phyloP scores from a whole-genome alignment of 352 stramenopile species.

The Phytophthora hybrid region DNA sequence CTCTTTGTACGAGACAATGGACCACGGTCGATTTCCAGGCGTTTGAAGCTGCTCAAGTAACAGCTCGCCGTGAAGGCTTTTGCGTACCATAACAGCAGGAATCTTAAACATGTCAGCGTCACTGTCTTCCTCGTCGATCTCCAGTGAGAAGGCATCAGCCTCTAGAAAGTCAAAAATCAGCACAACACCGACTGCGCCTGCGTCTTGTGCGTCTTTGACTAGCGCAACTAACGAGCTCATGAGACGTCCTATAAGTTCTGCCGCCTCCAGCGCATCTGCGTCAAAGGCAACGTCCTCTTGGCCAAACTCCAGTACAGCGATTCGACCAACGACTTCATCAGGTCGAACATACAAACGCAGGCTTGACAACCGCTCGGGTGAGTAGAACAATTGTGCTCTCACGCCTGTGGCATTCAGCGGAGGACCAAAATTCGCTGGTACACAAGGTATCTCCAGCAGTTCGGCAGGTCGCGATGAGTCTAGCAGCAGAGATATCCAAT shows the following conservation, averaged over 20 bases:
- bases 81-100: constrained; percentile 75
- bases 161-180: constrained; percentile 79
- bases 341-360: constrained; percentile 73
- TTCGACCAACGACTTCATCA: constrained; percentile 65
- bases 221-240: constrained; percentile 79
- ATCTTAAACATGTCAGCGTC: constrained; percentile 52
- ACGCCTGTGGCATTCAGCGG: constrained; percentile 45
- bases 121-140: constrained; percentile 52
- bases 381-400: constrained; percentile 66
- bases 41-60: constrained; percentile 61
- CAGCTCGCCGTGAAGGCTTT: constrained; percentile 57
- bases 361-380: constrained; percentile 66
- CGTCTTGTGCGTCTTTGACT: constrained; percentile 74
- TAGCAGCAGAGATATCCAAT: constrained; percentile 60
- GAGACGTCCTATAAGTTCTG: constrained; percentile 66
- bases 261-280: constrained; percentile 58
- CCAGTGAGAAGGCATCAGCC: constrained; percentile 70
- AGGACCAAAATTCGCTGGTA: constrained; percentile 65
- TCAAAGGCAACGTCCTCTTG: constrained; percentile 68
- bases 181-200: constrained; percentile 60
- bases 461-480: constrained; percentile 33
- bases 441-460: constrained; percentile 65
- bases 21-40: constrained; percentile 42
- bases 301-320: constrained; percentile 79
- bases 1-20: constrained; percentile 66